phyloP scores from a whole-genome alignment of 345 rosid genomes.

The Erodium maritimum region DNA sequence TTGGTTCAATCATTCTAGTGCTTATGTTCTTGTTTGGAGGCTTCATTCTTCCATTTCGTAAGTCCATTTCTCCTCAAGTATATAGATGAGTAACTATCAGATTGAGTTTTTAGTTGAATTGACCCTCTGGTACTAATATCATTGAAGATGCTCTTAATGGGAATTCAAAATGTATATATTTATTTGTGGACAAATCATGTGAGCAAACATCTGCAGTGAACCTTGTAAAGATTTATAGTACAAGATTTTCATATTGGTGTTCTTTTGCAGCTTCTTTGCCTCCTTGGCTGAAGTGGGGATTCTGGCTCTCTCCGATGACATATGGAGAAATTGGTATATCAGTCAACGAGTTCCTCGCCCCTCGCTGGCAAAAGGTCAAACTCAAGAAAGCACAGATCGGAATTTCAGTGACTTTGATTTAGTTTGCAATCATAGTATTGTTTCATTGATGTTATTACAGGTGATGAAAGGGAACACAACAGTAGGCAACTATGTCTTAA shows the following conservation, averaged over 20 bases:
- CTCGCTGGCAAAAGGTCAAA: slow-evolving; percentile 48
- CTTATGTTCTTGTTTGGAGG: slow-evolving; percentile 45
- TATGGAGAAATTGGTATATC: slow-evolving; percentile 42
- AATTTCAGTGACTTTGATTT: neutral
- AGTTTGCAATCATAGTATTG: neutral
- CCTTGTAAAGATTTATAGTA: no score
- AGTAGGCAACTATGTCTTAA: slow-evolving; percentile 31
- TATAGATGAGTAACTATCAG: no score
- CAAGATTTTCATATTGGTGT: no score
- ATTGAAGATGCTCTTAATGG: no score
- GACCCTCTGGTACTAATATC: no score
- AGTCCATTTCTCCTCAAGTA: no score
- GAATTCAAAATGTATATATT: no score
- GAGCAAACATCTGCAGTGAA: no score
- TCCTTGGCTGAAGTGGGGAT: slow-evolving; percentile 53
- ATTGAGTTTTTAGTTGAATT: no score
- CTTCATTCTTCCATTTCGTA: slow-evolving; percentile 36
- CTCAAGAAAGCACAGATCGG: slow-evolving; percentile 2
- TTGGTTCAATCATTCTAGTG: slow-evolving; percentile 25
- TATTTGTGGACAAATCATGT: no score
- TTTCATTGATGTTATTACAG: slow-evolving; percentile 14
- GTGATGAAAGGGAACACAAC: slow-evolving; percentile 17
- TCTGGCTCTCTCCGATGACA: slow-evolving; percentile 51
- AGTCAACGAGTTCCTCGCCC: slow-evolving; percentile 43
- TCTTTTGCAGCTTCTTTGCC: slow-evolving; percentile 29